phyloP scores from a whole-genome alignment of 352 stramenopile species.

The Pythium phragmiticola region DNA sequence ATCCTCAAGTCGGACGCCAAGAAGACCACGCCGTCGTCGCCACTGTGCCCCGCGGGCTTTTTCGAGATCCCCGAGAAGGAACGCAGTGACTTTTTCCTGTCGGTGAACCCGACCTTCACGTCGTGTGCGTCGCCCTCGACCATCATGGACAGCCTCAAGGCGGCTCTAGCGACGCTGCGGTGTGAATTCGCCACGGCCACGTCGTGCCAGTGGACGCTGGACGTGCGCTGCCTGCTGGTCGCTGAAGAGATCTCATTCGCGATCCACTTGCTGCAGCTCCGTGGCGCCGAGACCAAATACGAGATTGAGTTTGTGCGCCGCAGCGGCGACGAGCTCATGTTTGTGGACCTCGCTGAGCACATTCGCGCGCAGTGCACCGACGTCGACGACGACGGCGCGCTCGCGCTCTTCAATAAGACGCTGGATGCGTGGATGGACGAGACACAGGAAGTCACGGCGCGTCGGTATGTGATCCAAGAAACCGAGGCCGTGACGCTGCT shows the following conservation, averaged over 20 bases:
- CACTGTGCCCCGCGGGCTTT: conserved; percentile 48
- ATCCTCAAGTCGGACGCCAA: conserved; percentile 21
- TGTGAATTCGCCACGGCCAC: conserved; percentile 38
- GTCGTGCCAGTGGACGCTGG: conserved; percentile 40
- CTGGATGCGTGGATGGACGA: conserved; percentile 62
- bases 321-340: conserved; percentile 55
- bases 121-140: conserved; percentile 35
- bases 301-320: conserved; percentile 58
- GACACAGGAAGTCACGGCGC: conserved; percentile 43
- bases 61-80: conserved; percentile 58
- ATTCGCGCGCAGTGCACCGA: conserved; percentile 55
- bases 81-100: conserved; percentile 38
- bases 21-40: conserved; percentile 25
- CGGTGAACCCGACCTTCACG: conserved; percentile 54
- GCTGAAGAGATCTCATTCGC: conserved; percentile 66
- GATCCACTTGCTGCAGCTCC: conserved; percentile 47
- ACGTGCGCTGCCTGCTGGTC: conserved; percentile 57
- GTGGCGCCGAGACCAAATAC: conserved; percentile 30
- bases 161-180: conserved; percentile 35
- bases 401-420: conserved; percentile 42
- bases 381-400: conserved; percentile 56
- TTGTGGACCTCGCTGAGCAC: conserved; percentile 50
- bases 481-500: conserved; percentile 47
- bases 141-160: conserved; percentile 54
- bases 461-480: conserved; percentile 54